phyloP scores from a whole-genome alignment of 1,139 yeast species.

The Diutina neorugosa region DNA sequence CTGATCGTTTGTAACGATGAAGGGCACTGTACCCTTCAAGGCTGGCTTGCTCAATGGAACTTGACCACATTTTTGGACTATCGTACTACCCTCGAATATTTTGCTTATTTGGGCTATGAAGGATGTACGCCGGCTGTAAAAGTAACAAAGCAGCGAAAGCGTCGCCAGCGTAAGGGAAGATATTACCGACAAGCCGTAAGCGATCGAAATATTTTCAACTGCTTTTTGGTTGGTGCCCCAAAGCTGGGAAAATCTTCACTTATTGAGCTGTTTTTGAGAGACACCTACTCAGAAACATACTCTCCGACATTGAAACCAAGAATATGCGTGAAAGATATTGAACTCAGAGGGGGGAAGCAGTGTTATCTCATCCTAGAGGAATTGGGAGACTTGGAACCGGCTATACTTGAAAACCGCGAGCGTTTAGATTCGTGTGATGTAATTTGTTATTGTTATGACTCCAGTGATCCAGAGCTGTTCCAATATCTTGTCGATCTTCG shows the following conservation, averaged over 20 bases:
- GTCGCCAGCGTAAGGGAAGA: constrained; percentile 51
- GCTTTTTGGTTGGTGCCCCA: constrained; percentile 77
- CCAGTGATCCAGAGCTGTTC: constrained; percentile 92
- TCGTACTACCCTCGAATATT: constrained; percentile 71
- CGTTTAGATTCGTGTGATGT: constrained; percentile 83
- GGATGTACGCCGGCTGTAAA: constrained; percentile 51
- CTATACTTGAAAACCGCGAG: constrained; percentile 59
- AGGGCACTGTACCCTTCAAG: constrained; percentile 85
- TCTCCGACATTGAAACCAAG: constrained; percentile 76
- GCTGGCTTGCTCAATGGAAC: constrained; percentile 98
- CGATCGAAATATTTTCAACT: constrained; percentile 85
- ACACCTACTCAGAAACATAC: constrained; percentile 59
- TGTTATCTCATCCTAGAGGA: constrained; percentile 86
- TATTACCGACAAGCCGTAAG: constrained; percentile 55
- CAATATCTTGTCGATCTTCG: constrained; percentile 66
- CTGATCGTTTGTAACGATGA: constrained; percentile 83
- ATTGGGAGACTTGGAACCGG: constrained; percentile 76
- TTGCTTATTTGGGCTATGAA: constrained; percentile 78
- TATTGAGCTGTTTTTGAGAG: constrained; percentile 67
- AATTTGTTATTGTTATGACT: constrained; percentile 79
- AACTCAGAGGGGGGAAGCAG: constrained; percentile 88
- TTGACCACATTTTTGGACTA: constrained; percentile 85
- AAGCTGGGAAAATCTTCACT: constrained; percentile 80
- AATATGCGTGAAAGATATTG: constrained; percentile 87
- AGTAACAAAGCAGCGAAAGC: constrained; percentile 70